Conservation (phyloP, 192 early-diverging fungal genomes). For the Coemansia sp. region DNA sequence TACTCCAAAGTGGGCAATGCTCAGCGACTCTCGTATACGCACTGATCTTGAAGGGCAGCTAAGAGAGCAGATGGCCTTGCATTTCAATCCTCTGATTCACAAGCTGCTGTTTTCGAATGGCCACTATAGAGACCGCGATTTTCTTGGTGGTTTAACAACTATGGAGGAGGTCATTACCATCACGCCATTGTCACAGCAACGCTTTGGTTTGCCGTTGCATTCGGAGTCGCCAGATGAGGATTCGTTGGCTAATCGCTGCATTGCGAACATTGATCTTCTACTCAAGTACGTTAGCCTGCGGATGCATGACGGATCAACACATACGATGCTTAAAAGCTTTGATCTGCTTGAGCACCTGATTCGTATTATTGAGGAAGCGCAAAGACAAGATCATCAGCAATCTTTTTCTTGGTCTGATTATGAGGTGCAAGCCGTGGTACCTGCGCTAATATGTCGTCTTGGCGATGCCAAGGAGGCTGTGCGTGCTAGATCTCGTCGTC, state of each 20-base stretch:
- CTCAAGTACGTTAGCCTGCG: conserved; percentile 87
- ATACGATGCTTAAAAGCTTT: conserved; percentile 80
- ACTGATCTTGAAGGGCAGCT: conserved; percentile 54
- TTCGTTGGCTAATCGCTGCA: conserved; percentile 62
- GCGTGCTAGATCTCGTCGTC: conserved; percentile 64
- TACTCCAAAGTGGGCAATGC: conserved; percentile 55
- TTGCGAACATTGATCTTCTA: conserved; percentile 77
- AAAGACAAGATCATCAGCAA: conserved; percentile 38
- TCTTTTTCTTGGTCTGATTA: conserved; percentile 66
- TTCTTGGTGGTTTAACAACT: conserved; percentile 63
- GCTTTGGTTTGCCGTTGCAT: conserved; percentile 37
- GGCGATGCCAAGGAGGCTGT: conserved; percentile 88
- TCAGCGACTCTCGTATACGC: conserved; percentile 38
- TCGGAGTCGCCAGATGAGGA: conserved; percentile 36
- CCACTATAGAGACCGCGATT: conserved; percentile 88
- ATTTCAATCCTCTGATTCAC: conserved; percentile 63
- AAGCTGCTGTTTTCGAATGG: conserved; percentile 73
- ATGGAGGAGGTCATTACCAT: conserved; percentile 69
- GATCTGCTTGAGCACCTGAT: conserved; percentile 80
- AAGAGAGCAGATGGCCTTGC: conserved; percentile 59
- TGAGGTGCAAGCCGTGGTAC: conserved; percentile 78
- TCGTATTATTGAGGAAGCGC: conserved; percentile 62
- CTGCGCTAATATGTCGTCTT: conserved; percentile 62
- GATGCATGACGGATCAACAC: conserved; percentile 92
- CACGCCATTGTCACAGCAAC: conserved; percentile 40